Evolutionary conservation across 257 asterid species (phyloP).

Genomic region (Salvia rosmarinus): DNA sequence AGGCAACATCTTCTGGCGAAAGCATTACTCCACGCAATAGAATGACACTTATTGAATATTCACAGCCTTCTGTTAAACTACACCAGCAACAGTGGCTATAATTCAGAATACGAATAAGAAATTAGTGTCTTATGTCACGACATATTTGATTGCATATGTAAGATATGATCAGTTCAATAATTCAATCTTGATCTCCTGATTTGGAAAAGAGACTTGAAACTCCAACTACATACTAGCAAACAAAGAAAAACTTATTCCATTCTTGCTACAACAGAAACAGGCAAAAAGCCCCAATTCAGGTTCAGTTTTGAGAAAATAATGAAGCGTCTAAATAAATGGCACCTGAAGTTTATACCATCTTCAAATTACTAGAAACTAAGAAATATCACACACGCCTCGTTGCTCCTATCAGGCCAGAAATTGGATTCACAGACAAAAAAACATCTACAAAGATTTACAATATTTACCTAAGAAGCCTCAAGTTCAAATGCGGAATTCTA

Average conservation of each 20-base stretch:
- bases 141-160: constrained; percentile 3
- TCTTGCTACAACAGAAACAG: not conserved
- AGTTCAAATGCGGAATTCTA: not conserved
- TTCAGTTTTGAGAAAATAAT: not conserved
- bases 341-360: not conserved
- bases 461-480: not conserved
- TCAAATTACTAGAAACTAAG: not conserved
- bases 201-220: not conserved
- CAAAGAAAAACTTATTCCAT: not conserved
- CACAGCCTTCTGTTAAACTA: constrained; percentile 33
- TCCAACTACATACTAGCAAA: not conserved
- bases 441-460: not conserved
- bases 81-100: constrained; percentile 34
- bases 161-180: not conserved
- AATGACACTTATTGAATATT: constrained; percentile 25
- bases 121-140: not conserved
- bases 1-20: constrained; percentile 65
- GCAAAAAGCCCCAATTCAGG: not conserved
- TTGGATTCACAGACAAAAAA: not conserved
- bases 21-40: constrained; percentile 30
- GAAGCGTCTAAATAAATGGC: not conserved
- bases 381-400: not conserved
- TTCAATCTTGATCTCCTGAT: not conserved
- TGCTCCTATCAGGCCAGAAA: not conserved
- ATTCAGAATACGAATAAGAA: not conserved